These are phyloP conservation scores for Vitis hybrid DNA, from an alignment of 177 flowering plant genomes.

Conservation along the genomic window DNA sequence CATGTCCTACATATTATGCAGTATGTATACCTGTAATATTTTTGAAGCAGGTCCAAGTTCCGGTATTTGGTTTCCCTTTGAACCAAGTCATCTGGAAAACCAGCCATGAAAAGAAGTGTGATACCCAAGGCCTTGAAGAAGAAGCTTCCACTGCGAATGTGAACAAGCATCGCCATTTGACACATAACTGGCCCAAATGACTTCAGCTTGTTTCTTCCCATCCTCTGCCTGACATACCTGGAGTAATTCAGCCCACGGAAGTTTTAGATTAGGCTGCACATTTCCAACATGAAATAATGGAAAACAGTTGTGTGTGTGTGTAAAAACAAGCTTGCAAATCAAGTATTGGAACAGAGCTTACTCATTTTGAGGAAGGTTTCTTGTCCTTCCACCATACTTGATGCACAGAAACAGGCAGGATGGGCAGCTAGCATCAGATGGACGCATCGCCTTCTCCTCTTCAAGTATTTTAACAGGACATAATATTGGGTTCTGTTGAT, in stretches of 20 bases:
- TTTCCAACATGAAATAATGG: no score
- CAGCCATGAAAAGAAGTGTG: constrained; percentile 69
- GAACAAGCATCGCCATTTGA: constrained; percentile 48
- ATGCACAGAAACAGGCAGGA: constrained; percentile 62
- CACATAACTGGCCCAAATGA: constrained; percentile 59
- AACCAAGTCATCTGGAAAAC: constrained; percentile 53
- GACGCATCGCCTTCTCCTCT: constrained; percentile 65
- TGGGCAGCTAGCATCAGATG: constrained; percentile 54
- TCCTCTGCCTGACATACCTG: constrained; percentile 63
- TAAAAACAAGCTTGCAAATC: neutral
- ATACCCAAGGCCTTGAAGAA: constrained; percentile 71
- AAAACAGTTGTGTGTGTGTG: no score
- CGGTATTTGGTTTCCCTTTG: constrained; percentile 59
- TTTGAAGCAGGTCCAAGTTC: constrained; percentile 60
- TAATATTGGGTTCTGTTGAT: constrained; percentile 41
- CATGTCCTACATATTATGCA: neutral
- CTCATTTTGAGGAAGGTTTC: constrained; percentile 76
- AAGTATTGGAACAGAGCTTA: constrained; percentile 19
- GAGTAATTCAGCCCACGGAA: constrained; percentile 3
- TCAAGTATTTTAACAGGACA: constrained; percentile 64
- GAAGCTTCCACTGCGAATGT: constrained; percentile 58
- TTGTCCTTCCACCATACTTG: constrained; percentile 66
- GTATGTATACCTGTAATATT: constrained; percentile 53
- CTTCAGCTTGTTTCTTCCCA: constrained; percentile 64
- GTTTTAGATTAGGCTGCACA: neutral